Base-by-base conservation (phyloP, 1,284 basidiomycete genomes). In the Apiotrichum montevideense region DNA sequence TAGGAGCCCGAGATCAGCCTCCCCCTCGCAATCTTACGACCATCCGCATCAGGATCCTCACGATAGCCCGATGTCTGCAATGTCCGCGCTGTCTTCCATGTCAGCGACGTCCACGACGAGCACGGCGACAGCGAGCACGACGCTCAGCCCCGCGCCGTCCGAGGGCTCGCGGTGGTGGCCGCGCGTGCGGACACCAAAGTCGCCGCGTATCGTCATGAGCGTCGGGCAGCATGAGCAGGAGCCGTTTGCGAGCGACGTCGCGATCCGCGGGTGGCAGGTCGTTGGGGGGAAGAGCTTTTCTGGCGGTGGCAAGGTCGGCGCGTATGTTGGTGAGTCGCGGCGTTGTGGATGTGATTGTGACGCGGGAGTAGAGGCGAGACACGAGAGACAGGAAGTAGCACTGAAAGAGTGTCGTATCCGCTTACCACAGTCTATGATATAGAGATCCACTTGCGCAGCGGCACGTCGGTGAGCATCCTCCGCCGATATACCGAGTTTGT, bases 401-500 rank as follows among this genome's bases (percentile, higher is more conserved):
- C 29, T 29, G 29, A 29, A 29, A 29, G 29, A 29, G 29, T 29
- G 29, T 29, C 29, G 69, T 62, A 4, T 39, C 9, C 33, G 48
- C 49, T 54, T 53, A 56, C 45, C 2, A 0, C 55, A 74, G 73
- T 74, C 4, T 74, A 73, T 53, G 70, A 74, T n/a, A 71, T 74
- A n/a, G 65, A 67, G 34, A 70, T 74, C 32, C 33, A 53, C 2
- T 49, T 70, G 13, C 61, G 63, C 7, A 50, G 66, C 62, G 71
- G 71, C 9, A 64, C 68, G 8, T 55, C 49, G 10, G 64, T 73
- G 4, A 62, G 59, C 6, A 69, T 73, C 9, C 52, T 72, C 4
- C 53, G 70, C 15, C 64, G 73, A 21, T 75, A 75, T 54, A 73
- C 66, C 9, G 70, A 73, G 50, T 75, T 75, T 47, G 70, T 67